These are phyloP conservation scores for Aeschynomene evenia DNA, from an alignment of 306 rosid species.

Conservation along the genomic window DNA sequence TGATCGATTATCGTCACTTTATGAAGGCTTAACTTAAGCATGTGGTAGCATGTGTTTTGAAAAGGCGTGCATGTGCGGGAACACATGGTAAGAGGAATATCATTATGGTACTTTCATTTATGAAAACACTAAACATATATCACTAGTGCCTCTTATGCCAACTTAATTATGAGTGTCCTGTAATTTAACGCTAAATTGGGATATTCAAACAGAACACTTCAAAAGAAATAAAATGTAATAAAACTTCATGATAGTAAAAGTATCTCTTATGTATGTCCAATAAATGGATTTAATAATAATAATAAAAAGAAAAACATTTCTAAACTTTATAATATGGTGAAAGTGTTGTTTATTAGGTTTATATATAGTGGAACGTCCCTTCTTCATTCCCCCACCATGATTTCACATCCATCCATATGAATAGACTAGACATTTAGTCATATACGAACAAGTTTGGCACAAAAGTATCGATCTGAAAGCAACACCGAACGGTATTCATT, in stretches of 20 bases:
- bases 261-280: too few species aligned
- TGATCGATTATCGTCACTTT: neutral
- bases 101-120: slow-evolving; percentile 17
- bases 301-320: too few species aligned
- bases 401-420: slow-evolving; percentile 10
- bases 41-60: slow-evolving; percentile 30
- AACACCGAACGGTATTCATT: neutral
- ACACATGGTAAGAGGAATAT: slow-evolving; percentile 3
- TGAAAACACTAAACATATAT: neutral
- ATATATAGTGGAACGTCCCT: slow-evolving; percentile 22
- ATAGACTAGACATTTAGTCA: neutral
- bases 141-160: neutral
- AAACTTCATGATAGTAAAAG: too few species aligned
- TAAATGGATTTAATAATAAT: too few species aligned
- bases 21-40: slow-evolving; percentile 1
- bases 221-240: too few species aligned
- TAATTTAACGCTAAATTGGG: too few species aligned
- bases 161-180: neutral
- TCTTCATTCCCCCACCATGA: neutral
- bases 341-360: neutral
- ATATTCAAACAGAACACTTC: too few species aligned
- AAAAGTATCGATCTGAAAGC: slow-evolving; percentile 1
- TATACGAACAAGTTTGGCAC: slow-evolving; percentile 25
- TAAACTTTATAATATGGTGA: neutral
- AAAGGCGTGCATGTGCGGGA: slow-evolving; percentile 20